Evolutionary conservation across 176 grass and related monocot species (phyloP).

Genomic region (Aegilops speltoides): DNA sequence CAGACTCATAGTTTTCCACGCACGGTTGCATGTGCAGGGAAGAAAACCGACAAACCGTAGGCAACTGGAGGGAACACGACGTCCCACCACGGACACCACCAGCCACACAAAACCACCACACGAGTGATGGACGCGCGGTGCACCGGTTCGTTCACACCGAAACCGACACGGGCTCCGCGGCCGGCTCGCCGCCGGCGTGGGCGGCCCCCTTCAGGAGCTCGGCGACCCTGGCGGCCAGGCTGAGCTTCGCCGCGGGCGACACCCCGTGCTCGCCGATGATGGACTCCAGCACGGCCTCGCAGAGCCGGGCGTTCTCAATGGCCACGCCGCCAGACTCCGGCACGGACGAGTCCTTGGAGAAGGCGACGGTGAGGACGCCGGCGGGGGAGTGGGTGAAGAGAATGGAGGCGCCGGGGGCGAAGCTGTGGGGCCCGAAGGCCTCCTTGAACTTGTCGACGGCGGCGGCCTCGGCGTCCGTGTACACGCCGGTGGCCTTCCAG

Average conservation of each 20-base stretch:
- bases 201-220: slow-evolving; percentile 39
- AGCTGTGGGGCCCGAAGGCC: slow-evolving; percentile 57
- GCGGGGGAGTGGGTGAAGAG: slow-evolving; percentile 72
- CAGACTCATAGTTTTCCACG: no score
- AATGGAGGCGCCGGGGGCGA: slow-evolving; percentile 82
- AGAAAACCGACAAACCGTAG: background rate
- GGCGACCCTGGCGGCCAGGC: slow-evolving; percentile 59
- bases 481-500: slow-evolving; percentile 67
- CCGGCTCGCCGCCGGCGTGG: background rate
- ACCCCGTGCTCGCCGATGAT: slow-evolving; percentile 85
- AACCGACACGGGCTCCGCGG: background rate
- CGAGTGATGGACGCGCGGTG: no score
- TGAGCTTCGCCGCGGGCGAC: slow-evolving; percentile 74
- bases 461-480: slow-evolving; percentile 61
- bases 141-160: background rate
- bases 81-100: background rate
- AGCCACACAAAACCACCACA: background rate
- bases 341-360: slow-evolving; percentile 53
- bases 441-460: slow-evolving; percentile 74
- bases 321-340: slow-evolving; percentile 30
- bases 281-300: slow-evolving; percentile 70
- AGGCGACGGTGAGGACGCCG: slow-evolving; percentile 71
- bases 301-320: slow-evolving; percentile 64
- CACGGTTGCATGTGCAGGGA: background rate
- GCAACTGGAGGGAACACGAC: background rate